Percentiles rank a stretch among this genome's conserved stretches.
phyloP scores from a whole-genome alignment of 148 eudicot species.

The Diospyros lotus region DNA sequence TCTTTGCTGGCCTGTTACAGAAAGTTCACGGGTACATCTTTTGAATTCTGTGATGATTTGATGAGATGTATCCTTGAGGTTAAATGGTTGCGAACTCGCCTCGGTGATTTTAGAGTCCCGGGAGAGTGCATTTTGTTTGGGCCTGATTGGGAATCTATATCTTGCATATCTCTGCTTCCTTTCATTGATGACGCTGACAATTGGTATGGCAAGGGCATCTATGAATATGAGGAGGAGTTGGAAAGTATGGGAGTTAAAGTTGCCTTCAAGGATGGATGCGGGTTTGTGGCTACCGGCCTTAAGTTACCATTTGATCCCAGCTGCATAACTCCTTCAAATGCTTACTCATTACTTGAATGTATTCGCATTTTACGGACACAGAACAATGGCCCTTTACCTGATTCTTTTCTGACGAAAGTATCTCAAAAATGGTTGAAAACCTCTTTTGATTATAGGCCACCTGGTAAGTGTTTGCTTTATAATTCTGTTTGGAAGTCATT shows the following conservation, averaged over 20 bases:
- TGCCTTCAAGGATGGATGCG: conserved; percentile 32
- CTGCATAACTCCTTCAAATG: conserved; percentile 31
- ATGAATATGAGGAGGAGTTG: conserved; percentile 36
- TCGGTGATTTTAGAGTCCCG: conserved; percentile 45
- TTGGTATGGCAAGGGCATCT: too few species aligned
- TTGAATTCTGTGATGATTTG: conserved; percentile 25
- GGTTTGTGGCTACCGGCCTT: conserved; percentile 31
- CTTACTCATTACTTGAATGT: too few species aligned
- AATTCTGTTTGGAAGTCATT: conserved; percentile 19
- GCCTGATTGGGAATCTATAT: conserved; percentile 42
- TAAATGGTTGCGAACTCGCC: conserved; percentile 58
- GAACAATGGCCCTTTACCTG: too few species aligned
- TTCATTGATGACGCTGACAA: too few species aligned
- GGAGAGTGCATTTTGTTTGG: conserved; percentile 45
- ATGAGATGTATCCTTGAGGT: conserved; percentile 29
- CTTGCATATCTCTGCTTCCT: too few species aligned
- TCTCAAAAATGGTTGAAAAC: conserved; percentile 71
- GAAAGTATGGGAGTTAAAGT: conserved; percentile 40
- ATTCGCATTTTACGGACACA: too few species aligned
- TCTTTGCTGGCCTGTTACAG: conserved; percentile 36
- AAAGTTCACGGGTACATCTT: conserved; percentile 17
- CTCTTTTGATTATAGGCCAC: conserved; percentile 39
- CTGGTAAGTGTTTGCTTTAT: conserved; percentile 41
- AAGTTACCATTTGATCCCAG: conserved; percentile 34
- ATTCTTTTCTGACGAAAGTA: too few species aligned